Conservation (phyloP, 352 stramenopile species). For the Phytophthora ohioensis region DNA sequence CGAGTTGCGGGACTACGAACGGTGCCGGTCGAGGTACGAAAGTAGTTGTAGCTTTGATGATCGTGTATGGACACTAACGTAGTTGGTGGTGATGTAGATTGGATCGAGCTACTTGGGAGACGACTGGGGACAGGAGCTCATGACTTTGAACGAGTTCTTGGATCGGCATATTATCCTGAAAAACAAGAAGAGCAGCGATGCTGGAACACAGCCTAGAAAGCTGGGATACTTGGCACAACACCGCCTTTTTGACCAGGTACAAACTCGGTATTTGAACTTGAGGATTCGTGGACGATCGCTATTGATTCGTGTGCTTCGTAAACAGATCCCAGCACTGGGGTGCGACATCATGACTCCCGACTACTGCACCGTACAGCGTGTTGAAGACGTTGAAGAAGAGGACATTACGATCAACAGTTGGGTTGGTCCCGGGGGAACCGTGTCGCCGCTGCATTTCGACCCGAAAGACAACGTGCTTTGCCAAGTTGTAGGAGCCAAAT, state of each 20-base stretch:
- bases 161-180: slow-evolving; percentile 59
- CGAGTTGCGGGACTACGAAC: slow-evolving; percentile 75
- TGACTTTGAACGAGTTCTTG: slow-evolving; percentile 85
- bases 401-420: slow-evolving; percentile 89
- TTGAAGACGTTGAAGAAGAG: slow-evolving; percentile 50
- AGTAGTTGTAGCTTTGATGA: neutral
- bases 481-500: slow-evolving; percentile 88
- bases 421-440: slow-evolving; percentile 83
- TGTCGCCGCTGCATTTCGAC: slow-evolving; percentile 91
- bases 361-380: slow-evolving; percentile 84
- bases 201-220: slow-evolving; percentile 7
- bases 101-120: slow-evolving; percentile 84
- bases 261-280: slow-evolving; percentile 4
- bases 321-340: slow-evolving; percentile 80
- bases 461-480: slow-evolving; percentile 92
- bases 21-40: slow-evolving; percentile 80
- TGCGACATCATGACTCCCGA: slow-evolving; percentile 89
- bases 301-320: slow-evolving; percentile 18
- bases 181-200: slow-evolving; percentile 2
- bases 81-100: slow-evolving; percentile 45
- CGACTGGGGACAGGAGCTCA: slow-evolving; percentile 82
- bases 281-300: slow-evolving; percentile 4
- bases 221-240: slow-evolving; percentile 90
- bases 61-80: neutral
- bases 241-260: slow-evolving; percentile 90